A percentile compares a stretch with the other conserved stretches of the same genome.
Conservation (phyloP, 148 eudicot species). For the Fagopyrum tataricum region DNA sequence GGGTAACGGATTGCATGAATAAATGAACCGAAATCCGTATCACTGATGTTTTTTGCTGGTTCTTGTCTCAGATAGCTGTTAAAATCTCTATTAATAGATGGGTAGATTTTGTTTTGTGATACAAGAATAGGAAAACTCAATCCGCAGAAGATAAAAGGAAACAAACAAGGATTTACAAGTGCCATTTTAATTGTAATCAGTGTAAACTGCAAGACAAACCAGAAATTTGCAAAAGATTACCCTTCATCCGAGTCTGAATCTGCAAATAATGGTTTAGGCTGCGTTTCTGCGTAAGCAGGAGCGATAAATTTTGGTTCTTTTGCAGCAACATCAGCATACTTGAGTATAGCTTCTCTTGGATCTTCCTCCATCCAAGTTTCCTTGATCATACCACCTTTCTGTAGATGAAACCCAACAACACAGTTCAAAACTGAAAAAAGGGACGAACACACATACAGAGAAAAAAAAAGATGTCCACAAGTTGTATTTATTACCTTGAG, state of each 20-base stretch:
- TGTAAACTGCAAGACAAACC: background rate
- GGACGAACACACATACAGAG: background rate
- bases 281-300: constrained; percentile 88
- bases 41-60: too few species aligned
- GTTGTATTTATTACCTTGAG: constrained; percentile 69
- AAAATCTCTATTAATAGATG: too few species aligned
- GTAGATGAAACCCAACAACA: constrained; percentile 22
- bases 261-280: constrained; percentile 72
- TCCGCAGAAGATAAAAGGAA: too few species aligned
- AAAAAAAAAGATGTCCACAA: background rate
- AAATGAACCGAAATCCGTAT: too few species aligned
- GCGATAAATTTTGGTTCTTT: constrained; percentile 92
- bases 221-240: constrained; percentile 15
- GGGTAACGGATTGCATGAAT: too few species aligned
- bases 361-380: constrained; percentile 99
- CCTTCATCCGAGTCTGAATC: constrained; percentile 85
- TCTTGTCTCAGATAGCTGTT: too few species aligned
- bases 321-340: constrained; percentile 83
- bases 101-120: too few species aligned
- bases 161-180: too few species aligned
- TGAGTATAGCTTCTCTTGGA: constrained; percentile 95
- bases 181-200: background rate
- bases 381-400: constrained; percentile 96
- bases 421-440: background rate
- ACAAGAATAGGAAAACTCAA: too few species aligned